Base-by-base conservation (phyloP, 768 basidiomycete genomes). In the Phlebiopsis flavidoalba region DNA sequence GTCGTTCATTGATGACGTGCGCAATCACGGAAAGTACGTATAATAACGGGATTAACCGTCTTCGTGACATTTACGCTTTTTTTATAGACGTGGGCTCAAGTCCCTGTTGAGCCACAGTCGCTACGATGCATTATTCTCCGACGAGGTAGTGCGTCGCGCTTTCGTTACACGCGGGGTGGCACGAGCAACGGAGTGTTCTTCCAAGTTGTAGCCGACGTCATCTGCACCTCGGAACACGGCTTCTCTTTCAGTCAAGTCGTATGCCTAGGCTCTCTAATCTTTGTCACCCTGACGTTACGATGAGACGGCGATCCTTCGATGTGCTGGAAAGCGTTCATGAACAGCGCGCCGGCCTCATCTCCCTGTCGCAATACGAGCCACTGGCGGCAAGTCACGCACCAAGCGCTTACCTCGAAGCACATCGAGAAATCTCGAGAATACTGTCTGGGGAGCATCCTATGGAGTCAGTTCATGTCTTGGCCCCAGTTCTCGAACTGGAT, bases 211-310 rank as follows among this genome's bases (percentile, higher is more conserved):
- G 81, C 84, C 2, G 88, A 91, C 37, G 80, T 89, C 19, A 76
- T 94, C 22, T 81, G 83, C 69, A 80, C 77, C 21, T 67, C 67
- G 22, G 54, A 55, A 14, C 88, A 85, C 67, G 77, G 79, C 52
- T 91, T 89, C 70, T 81, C 81, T 4, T 90, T 93, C 67, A 78
- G 85, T 24, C 93, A 96, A 68, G 76, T 84, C 14, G 80, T 83
- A 22, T 93, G 87, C 66, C 78, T 96, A 14, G 90, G 88, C 2
- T 97, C 19, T 87, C 90, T 19, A 97, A 97, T 73, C 80, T 98
- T 10, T 88, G 90, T 35, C 89, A 95, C 70, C 81, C 85, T 3
- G 78, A 82, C 22, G 63, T 79, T 8, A 74, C 78, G 19, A 84
- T 88, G 51, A 86, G 95, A 11, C 80, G 81, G n/a, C 82, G 82